Evolutionary conservation across 2,329 filamentous ascomycete genomes (phyloP), one percentile per base, ranked within the genome.

Genomic region (Diaporthe sp.): DNA sequence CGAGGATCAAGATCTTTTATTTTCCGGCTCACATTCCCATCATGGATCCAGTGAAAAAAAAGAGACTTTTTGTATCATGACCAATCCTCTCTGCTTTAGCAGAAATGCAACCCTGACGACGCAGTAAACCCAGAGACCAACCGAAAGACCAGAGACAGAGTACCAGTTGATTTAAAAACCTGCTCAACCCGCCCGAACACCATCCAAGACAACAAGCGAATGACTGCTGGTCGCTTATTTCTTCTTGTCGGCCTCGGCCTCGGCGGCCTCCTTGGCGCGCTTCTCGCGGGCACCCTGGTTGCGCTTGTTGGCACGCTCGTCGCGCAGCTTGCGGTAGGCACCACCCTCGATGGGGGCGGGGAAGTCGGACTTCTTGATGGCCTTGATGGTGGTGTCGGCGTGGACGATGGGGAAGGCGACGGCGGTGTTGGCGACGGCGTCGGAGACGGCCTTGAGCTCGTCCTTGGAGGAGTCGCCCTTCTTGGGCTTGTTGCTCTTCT

Each of bases 401-500:
- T 93, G 90, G 86, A 88, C 88, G 87, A 98, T 94, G 84, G 95
- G 95, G 83, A 98, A 89, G 81, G 89, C 85, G 79, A 89, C 85
- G 84, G 87, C 84, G 82, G 92, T 84, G 84, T 85, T 88, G 79
- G 87, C 84, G 28, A 71, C 76, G 81, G 88, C 87, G 84, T 88
- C 87, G 85, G 92, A 91, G 83, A 92, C 93, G 85, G 87, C 87
- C 78, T 81, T 81, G 80, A 90, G 84, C 88, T 97, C 92, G 93
- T 96, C 94, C 86, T 94, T 94, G 87, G 93, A 90, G 79, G 93
- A 93, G 89, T 98, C 95, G 87, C 94, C 94, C 86, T 94, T 94
- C 95, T 98, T 98, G 89, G 93, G 92, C 89, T 97, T 93, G 89
- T 96, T 96, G 86, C 92, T 92, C 89, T 95, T 95, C 91, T 95